phyloP scores from a whole-genome alignment of 1,284 basidiomycete genomes.

The Papiliotrema nemorosa region DNA sequence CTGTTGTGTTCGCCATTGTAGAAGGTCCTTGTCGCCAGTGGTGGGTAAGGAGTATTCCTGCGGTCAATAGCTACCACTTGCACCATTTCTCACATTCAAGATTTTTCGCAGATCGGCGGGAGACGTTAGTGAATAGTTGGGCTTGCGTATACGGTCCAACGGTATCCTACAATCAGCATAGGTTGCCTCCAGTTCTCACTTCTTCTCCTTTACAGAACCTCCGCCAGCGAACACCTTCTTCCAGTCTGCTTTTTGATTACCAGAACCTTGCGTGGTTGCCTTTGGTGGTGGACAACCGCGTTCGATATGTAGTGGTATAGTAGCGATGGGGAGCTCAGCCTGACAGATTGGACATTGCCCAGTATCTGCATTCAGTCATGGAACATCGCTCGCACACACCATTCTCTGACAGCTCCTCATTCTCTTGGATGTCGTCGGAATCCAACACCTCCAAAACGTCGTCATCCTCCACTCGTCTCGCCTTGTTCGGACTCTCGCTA shows the following conservation, averaged over 20 bases:
- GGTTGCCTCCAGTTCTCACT: conserved; percentile 12
- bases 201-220: conserved; percentile 18
- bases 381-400: conserved; percentile 17
- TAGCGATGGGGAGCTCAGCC: conserved; percentile 30
- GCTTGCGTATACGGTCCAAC: conserved; percentile 44
- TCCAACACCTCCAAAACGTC: background rate
- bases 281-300: conserved; percentile 42
- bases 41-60: conserved; percentile 41
- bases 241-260: conserved; percentile 45
- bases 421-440: conserved; percentile 9
- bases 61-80: background rate
- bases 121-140: conserved; percentile 42
- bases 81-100: conserved; percentile 23
- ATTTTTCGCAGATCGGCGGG: conserved; percentile 36
- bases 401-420: conserved; percentile 29
- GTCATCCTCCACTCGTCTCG: conserved; percentile 5
- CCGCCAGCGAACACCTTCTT: conserved; percentile 43
- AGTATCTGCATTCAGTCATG: conserved; percentile 23
- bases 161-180: conserved; percentile 18
- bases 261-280: conserved; percentile 9
- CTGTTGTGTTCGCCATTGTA: conserved; percentile 39
- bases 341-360: conserved; percentile 43
- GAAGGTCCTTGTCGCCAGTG: conserved; percentile 34
- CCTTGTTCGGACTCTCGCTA: conserved; percentile 13
- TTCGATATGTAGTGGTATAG: conserved; percentile 44